Conservation (phyloP, 1,284 basidiomycete genomes). For the Cutaneotrichosporon dermatis region DNA sequence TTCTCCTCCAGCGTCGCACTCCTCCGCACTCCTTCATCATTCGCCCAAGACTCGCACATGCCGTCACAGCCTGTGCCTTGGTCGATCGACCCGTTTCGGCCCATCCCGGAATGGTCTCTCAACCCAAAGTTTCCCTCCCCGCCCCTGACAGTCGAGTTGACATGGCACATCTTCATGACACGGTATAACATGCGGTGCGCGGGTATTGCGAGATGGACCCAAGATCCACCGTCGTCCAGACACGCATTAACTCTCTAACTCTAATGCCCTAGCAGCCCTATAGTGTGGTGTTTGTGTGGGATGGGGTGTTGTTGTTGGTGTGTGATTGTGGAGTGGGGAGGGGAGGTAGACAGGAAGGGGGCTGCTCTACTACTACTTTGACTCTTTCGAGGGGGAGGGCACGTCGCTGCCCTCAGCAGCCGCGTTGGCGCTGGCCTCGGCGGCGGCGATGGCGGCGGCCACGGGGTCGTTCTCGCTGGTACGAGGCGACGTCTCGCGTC, state of each 20-base stretch:
- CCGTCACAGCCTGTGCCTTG: too few species aligned
- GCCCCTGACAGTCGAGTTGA: too few species aligned
- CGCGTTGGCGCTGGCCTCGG: constrained; percentile 14
- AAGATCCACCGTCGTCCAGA: not conserved
- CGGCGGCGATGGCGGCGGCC: constrained; percentile 21
- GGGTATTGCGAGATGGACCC: constrained; percentile 5
- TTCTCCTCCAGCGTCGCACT: too few species aligned
- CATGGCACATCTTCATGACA: not conserved
- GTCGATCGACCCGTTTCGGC: too few species aligned
- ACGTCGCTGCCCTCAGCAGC: not conserved
- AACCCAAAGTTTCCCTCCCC: too few species aligned
- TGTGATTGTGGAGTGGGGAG: too few species aligned
- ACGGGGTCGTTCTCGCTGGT: constrained; percentile 17
- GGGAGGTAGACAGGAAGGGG: too few species aligned
- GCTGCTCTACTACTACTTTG: not conserved
- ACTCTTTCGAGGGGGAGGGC: not conserved
- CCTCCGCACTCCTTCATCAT: too few species aligned
- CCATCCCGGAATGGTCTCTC: too few species aligned
- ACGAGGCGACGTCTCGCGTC: constrained; percentile 18
- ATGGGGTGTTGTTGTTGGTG: not conserved
- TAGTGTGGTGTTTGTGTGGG: not conserved
- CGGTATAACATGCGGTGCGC: constrained; percentile 4
- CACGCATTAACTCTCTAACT: constrained; percentile 4
- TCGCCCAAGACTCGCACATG: too few species aligned
- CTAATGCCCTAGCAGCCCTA: not conserved